Base-by-base conservation (phyloP, 2,329 filamentous ascomycete genomes). In the Xylariaceae sp. region DNA sequence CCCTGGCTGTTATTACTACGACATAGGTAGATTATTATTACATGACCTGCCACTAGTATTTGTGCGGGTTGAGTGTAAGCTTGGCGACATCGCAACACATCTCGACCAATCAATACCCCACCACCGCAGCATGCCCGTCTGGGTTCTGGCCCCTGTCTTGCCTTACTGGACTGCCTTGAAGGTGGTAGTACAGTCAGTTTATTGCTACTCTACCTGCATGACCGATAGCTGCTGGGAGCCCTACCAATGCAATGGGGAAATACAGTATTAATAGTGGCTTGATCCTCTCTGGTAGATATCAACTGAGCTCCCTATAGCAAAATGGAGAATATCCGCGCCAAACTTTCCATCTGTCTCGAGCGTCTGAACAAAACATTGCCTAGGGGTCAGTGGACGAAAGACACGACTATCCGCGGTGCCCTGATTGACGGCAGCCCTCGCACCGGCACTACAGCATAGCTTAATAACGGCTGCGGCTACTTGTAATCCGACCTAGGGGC, bases 91-190 rank as follows among this genome's bases (percentile, higher is more conserved):
- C n/a, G n/a, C n/a, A n/a, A n/a, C n/a, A n/a, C n/a, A n/a, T n/a
- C n/a, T n/a, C n/a, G n/a, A n/a, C n/a, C n/a, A n/a, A n/a, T n/a
- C 5, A 23, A 39, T 24, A 50, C 24, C 30, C 50, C 42, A 27
- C 30, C 50, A 30, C 43, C 26, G 47, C 37, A 55, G 27, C 29
- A 27, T 47, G 42, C 30, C 48, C 37, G 13, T 39, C 20, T 36
- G 33, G 48, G 49, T 33, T 26, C 24, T 35, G 24, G 11, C 20
- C 20, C 44, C 50, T 53, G 49, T 35, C 32, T 42, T 51, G 51
- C 46, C 51, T 58, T 58, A 58, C 51, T 58, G 40, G 43, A 55
- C 47, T 55, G 44, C 50, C 50, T 46, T 36, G 44, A 49, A 23
- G 18, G 40, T 53, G 36, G 45, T 46, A 53, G 45, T 35, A 26